Percentiles rank a stretch among this genome's conserved stretches.
These are phyloP conservation scores for Arthrobotrys conoides DNA, from an alignment of 2,329 filamentous ascomycete genomes.

Conservation along the genomic window DNA sequence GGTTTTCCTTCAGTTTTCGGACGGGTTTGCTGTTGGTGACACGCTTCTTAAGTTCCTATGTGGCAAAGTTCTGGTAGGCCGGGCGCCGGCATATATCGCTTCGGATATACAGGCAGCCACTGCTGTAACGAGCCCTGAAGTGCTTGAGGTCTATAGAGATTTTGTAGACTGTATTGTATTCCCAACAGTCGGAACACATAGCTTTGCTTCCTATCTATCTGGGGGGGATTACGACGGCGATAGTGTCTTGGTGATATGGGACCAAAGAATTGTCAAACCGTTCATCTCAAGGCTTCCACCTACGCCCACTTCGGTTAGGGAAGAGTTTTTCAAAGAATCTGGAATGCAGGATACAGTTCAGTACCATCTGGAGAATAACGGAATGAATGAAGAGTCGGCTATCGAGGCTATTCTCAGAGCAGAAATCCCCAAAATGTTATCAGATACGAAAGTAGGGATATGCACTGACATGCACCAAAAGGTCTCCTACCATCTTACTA, in stretches of 20 bases:
- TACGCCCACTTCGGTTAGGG: neutral
- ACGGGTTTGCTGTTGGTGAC: constrained; percentile 32
- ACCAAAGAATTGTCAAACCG: constrained; percentile 74
- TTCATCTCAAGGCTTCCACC: constrained; percentile 68
- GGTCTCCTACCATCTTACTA: neutral
- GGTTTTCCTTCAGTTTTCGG: constrained; percentile 75
- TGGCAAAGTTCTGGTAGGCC: constrained; percentile 76
- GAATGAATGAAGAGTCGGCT: neutral
- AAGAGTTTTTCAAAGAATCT: neutral
- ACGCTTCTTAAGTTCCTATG: constrained; percentile 67
- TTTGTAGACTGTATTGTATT: constrained; percentile 81
- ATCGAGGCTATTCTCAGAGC: neutral
- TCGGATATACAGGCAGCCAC: constrained; percentile 80
- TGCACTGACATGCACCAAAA: neutral
- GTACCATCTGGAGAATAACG: neutral
- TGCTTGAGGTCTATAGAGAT: neutral
- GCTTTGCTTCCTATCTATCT: constrained; percentile 79
- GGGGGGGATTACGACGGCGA: constrained; percentile 88
- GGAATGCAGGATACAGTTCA: neutral
- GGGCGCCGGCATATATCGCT: constrained; percentile 77
- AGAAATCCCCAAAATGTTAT: neutral
- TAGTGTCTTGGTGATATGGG: constrained; percentile 80
- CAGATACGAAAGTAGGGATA: neutral
- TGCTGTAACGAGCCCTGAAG: constrained; percentile 66
- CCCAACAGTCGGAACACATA: constrained; percentile 73